Evolutionary conservation across 495 filamentous ascomycete genomes (phyloP), one percentile per base, ranked within the genome.

Genomic region (Hypoxylon cercidicola): DNA sequence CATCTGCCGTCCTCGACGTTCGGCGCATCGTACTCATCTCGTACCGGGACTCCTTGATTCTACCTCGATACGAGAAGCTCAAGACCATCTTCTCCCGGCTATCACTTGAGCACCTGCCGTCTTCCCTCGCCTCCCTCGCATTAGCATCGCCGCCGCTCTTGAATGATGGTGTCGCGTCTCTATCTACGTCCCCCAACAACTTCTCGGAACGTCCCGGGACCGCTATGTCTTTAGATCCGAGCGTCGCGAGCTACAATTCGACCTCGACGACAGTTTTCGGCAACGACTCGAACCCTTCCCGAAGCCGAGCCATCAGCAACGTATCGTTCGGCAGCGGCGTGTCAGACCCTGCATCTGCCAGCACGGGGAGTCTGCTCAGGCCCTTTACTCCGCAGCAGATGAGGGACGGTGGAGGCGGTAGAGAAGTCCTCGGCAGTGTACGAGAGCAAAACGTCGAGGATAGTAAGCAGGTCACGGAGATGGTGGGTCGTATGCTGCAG

Each of bases 401-500:
- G 25, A 72, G 79, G 65, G 75, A 74, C 10, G 68, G 77, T 66
- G 19, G 76, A 16, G 55, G 68, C 46, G 53, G 45, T 16, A 57
- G 46, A 35, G 72, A 75, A 40, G 60, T 72, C 16, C 54, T 68
- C 9, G 72, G 71, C 20, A 78, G 76, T 21, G 55, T 77, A 28
- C 75, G 73, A 46, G 72, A 74, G 54, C 79, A 81, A 55, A 85
- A 82, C 47, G 78, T 84, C 11, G 82, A 87, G 62, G 91, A 93
- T 68, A 87, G 87, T n/a, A 91, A 93, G 20, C 88, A 93, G 59
- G 84, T 97, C 21, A 97, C 95, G 12, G 93, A 97, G 60, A 96
- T 92, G 53, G 94, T 97, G 8, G 95, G 92, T 1, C 83, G 96
- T 55, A 96, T 99, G 93, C 83, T 99, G 61, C 95, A 99, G 77